phyloP scores from a whole-genome alignment of 352 stramenopile genomes.

The Pythium rishiriense region DNA sequence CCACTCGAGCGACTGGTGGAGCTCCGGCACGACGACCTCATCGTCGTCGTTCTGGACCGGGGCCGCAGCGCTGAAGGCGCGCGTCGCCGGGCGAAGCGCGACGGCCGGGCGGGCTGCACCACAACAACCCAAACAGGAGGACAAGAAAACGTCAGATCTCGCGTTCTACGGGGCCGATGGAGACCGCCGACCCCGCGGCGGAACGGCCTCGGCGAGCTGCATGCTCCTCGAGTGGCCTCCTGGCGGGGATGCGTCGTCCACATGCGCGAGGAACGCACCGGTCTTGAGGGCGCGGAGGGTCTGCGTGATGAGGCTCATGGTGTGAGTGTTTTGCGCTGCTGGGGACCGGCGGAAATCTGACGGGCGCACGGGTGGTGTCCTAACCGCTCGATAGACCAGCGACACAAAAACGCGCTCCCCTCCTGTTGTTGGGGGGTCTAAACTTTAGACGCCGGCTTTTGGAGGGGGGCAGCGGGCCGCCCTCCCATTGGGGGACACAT shows the following conservation, averaged over 20 bases:
- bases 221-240: not conserved
- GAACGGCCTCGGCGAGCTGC: not conserved
- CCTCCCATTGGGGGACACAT: slow-evolving; percentile 2
- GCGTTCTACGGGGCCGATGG: not conserved
- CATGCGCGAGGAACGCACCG: slow-evolving; percentile 39
- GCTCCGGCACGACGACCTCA: slow-evolving; percentile 81
- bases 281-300: slow-evolving; percentile 79
- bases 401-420: slow-evolving; percentile 30
- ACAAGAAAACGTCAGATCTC: slow-evolving; percentile 17
- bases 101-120: slow-evolving; percentile 51
- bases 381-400: slow-evolving; percentile 26
- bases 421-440: not conserved
- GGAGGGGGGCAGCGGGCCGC: too few species aligned
- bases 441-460: not conserved
- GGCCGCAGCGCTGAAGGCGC: slow-evolving; percentile 55
- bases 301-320: slow-evolving; percentile 82
- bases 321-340: slow-evolving; percentile 26
- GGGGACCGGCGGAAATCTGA: slow-evolving; percentile 44
- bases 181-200: not conserved
- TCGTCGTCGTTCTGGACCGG: slow-evolving; percentile 55
- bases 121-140: slow-evolving; percentile 1
- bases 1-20: slow-evolving; percentile 86
- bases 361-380: slow-evolving; percentile 22
- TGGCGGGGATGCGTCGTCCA: not conserved
- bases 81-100: slow-evolving; percentile 48